These are phyloP conservation scores for Voacanga thouarsii DNA, from an alignment of 257 asterid species.

Conservation along the genomic window DNA sequence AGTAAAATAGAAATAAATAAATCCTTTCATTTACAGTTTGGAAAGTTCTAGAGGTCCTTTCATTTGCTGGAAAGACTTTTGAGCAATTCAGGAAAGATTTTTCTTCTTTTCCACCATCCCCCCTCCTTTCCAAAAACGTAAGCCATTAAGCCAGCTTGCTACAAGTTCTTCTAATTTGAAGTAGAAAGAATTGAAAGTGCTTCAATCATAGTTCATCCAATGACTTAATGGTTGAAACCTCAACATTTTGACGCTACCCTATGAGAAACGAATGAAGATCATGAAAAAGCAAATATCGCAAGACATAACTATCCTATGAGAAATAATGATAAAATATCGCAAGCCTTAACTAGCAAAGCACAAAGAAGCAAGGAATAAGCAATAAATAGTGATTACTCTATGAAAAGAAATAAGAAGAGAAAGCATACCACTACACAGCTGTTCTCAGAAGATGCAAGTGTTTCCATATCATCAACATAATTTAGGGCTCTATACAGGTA, in stretches of 20 bases:
- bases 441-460: slow-evolving; percentile 82
- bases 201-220: background rate
- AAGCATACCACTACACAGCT: slow-evolving; percentile 86
- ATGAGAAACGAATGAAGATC: slow-evolving; percentile 9
- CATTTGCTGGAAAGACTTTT: background rate
- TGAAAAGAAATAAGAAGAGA: background rate
- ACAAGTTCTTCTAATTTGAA: background rate
- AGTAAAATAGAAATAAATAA: background rate
- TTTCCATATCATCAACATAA: slow-evolving; percentile 79
- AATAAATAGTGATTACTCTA: slow-evolving; percentile 3
- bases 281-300: background rate
- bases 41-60: background rate
- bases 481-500: slow-evolving; percentile 82
- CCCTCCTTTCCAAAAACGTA: background rate
- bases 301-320: background rate
- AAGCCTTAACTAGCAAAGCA: background rate
- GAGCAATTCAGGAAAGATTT: background rate
- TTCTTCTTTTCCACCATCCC: background rate
- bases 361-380: slow-evolving; percentile 1
- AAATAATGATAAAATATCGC: slow-evolving; percentile 6
- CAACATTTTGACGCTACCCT: background rate
- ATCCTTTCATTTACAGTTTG: background rate
- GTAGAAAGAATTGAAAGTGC: background rate
- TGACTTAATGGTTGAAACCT: background rate
- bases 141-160: background rate